Evolutionary conservation across 2,329 filamentous ascomycete species (phyloP), one percentile per base, ranked within the genome.

Genomic region (Xylaria arbuscula): DNA sequence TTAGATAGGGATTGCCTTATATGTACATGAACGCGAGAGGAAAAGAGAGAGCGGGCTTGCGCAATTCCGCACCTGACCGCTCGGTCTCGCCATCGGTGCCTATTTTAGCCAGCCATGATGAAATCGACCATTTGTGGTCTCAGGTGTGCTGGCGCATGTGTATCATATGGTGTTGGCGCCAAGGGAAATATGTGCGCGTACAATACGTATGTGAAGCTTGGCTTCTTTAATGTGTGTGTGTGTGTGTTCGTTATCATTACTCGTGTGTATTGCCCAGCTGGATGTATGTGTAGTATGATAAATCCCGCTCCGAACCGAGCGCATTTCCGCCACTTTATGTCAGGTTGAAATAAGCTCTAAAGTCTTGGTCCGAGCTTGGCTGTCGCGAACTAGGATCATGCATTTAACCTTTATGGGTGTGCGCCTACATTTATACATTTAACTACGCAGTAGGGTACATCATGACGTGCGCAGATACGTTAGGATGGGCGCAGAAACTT

Each of bases 341-440:
- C 36, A 55, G 36, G 51, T 38, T 38, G 51, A 38, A 55, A 55
- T 55, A 55, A 55, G 51, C 51, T 55, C 51, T 36, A 53, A 19
- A 3, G 11, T 34, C 28, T 38, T 38, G 34, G 51, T 36, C 13
- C 9, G 19, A 38, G 51, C 51, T 55, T 55, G 34, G 51, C 51
- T 55, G n/a, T 19, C 32, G 17, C 32, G 34, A 28, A 36, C 51
- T 19, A 28, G 28, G 28, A 28, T 28, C 28, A 28, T 28, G 28
- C 28, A 28, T 28, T 28, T 3, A 28, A 28, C 28, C 28, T 28
- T 28, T 28, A 28, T 28, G 28, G 28, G 28, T 28, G 28, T 28
- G 28, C 28, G 5, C 28, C 2, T 28, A 2, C 28, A 5, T 28
- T 28, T 28, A 28, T 2, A n/a, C n/a, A n/a, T n/a, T n/a, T n/a